Base-by-base conservation (phyloP, 192 early-diverging fungal species). In the Kickxella alabastrina region DNA sequence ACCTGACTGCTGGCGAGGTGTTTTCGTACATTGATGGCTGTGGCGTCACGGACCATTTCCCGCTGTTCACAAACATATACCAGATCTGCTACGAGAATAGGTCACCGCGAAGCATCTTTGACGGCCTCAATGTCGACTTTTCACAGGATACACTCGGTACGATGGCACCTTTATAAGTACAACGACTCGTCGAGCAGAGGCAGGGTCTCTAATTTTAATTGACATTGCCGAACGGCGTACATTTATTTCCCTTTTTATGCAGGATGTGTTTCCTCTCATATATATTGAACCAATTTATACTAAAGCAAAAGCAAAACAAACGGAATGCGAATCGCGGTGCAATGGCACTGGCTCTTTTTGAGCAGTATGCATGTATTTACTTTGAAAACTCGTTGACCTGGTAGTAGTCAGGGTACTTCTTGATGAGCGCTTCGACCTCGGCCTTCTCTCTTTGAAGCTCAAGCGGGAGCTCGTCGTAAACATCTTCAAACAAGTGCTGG, bases 1-100 rank as follows among this genome's bases (percentile, higher is more conserved):
- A 92, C 12, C 73, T 91, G 45, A 97, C 96, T 0, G 87, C 91
- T 13, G 72, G 85, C 64, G 92, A 98, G 60, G 83, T 97, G 22
- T 64, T 92, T 65, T 62, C 82, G 56, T 91, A 95, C 54, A 79
- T 97, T 49, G 77, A 72, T 35, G 76, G 75, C 40, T 75, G 85
- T 32, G 64, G 80, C 3, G 58, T 87, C 39, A 60, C 66, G 9
- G 63, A 85, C 15, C 82, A 91, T 57, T 95, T 91, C 76, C 92
- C 92, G n/a, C 64, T 98, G 42, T 94, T 98, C 68, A 90, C 89
- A 5, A 84, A 87, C 40, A 86, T 98, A n/a, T 96, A 98, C 75
- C 60, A 82, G 39, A 90, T 98, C 46, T 89, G 88, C 48, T 98
- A 92, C 64, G 83, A 95, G 62, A 79, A 76, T 26, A 58, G 80